Evolutionary conservation across 495 filamentous ascomycete species (phyloP).

Genomic region (Cercophora newfieldiana): DNA sequence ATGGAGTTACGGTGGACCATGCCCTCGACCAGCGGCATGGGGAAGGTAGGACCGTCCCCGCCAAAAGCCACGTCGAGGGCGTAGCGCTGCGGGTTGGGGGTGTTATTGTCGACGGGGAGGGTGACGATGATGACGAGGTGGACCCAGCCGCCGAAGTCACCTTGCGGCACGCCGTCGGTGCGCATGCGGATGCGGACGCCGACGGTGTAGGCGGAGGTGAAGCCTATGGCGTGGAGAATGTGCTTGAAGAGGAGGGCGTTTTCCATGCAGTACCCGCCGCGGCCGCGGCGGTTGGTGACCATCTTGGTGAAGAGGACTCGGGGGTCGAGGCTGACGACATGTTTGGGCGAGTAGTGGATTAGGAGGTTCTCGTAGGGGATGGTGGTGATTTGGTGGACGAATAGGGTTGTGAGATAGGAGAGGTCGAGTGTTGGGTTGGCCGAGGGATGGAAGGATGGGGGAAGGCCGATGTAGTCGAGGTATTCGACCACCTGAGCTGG

Average conservation of each 20-base stretch:
- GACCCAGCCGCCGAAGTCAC: constrained; percentile 47
- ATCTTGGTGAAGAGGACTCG: constrained; percentile 62
- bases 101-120: constrained; percentile 35
- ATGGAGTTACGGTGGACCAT: constrained; percentile 42
- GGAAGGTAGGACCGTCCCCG: constrained; percentile 56
- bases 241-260: constrained; percentile 62
- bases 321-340: constrained; percentile 54
- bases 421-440: constrained; percentile 29
- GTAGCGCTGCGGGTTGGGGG: constrained; percentile 37
- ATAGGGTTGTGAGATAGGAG: constrained; percentile 44
- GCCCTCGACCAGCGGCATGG: constrained; percentile 51
- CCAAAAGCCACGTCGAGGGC: constrained; percentile 67
- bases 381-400: constrained; percentile 54
- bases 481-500: constrained; percentile 27
- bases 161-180: constrained; percentile 31
- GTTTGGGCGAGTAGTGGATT: constrained; percentile 47
- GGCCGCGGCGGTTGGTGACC: constrained; percentile 47
- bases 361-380: constrained; percentile 70
- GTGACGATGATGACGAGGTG: constrained; percentile 63
- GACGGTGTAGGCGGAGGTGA: constrained; percentile 46
- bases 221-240: constrained; percentile 61
- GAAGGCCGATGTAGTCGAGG: constrained; percentile 33
- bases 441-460: constrained; percentile 29
- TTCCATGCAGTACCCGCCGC: constrained; percentile 76
- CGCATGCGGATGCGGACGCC: constrained; percentile 38